Evolutionary conservation across 2,329 filamentous ascomycete species (phyloP), one percentile per base, ranked within the genome.

Genomic region (Cercospora beticola): DNA sequence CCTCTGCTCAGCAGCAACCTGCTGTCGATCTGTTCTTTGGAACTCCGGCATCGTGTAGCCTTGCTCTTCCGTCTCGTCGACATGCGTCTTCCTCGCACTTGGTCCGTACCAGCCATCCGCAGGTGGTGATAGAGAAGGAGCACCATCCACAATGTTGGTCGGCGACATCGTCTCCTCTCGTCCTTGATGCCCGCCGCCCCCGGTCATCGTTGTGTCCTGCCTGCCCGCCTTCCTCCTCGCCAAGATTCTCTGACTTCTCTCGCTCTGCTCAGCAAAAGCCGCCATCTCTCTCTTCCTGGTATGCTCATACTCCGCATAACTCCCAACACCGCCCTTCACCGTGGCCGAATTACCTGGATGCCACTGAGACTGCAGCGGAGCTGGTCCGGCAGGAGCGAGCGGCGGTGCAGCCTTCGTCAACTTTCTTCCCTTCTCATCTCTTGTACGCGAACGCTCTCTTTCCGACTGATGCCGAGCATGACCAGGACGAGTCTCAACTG

Each of bases 31-130:
- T 10, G 16, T 36, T 23, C 56, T 59, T 9, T 16, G 28, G 16
- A 59, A 59, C 8, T 59, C 56, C 10, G 56, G 56, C 56, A 59
- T 33, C 16, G 12, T 36, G 30, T 36, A 59, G 28, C 28, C 56
- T 26, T 33, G 6, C 30, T 33, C 56, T 14, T 33, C 56, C 5
- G 56, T 59, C 14, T 30, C 36, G 28, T 16, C 71, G 73, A 21
- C 72, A 40, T 62, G 57, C 18, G 23, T 56, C 28, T 57, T 26
- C 14, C 57, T 54, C 9, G 49, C 36, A 23, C 59, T 66, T 5
- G 73, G 69, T 18, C 67, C 73, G 64, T 74, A 74, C 73, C 72
- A 75, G 3, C 72, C 74, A n/a, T 73, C 69, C 6, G 70, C 69
- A 33, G 73, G 72, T 7, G 70, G 65, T 23, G 57, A 57, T 2